These are phyloP conservation scores for Scytalidium sp. DNA, from an alignment of 2,329 filamentous ascomycete genomes.

Conservation along the genomic window DNA sequence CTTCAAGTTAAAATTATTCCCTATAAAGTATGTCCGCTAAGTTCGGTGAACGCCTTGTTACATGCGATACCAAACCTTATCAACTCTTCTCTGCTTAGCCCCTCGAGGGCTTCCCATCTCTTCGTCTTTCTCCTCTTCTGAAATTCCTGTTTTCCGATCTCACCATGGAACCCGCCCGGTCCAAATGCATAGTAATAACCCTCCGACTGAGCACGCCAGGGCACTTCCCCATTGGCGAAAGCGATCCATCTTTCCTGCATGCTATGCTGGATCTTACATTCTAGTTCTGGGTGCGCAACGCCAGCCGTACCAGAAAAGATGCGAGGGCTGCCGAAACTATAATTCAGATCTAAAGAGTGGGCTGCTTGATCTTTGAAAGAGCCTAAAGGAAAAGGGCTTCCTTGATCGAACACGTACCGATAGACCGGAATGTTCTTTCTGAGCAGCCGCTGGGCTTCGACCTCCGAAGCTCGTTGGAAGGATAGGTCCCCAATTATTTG, in stretches of 20 bases:
- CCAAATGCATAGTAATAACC: background rate
- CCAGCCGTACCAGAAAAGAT: slow-evolving; percentile 5
- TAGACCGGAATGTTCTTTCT: background rate
- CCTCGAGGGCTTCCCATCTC: background rate
- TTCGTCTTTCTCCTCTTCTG: background rate
- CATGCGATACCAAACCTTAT: background rate
- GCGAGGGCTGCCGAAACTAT: slow-evolving; percentile 5
- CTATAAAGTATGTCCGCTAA: background rate
- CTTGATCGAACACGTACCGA: slow-evolving; percentile 9
- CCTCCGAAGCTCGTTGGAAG: background rate
- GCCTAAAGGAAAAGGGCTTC: slow-evolving; percentile 1
- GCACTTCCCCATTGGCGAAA: slow-evolving; percentile 7
- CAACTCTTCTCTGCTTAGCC: background rate
- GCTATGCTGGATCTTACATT: background rate
- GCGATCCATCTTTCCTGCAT: slow-evolving; percentile 4
- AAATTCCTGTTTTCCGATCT: background rate
- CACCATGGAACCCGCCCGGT: background rate
- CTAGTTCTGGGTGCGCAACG: background rate
- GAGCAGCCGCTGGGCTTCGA: background rate
- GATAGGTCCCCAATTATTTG: background rate
- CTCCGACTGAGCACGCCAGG: background rate
- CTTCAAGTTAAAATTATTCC: too few relatives aligned
- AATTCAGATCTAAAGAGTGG: slow-evolving; percentile 8
- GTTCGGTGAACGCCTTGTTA: background rate
- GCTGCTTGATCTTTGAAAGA: background rate